Evolutionary conservation across 306 rosid species (phyloP), one percentile per base, ranked within the genome.

Genomic region (Begonia loranthoides): DNA sequence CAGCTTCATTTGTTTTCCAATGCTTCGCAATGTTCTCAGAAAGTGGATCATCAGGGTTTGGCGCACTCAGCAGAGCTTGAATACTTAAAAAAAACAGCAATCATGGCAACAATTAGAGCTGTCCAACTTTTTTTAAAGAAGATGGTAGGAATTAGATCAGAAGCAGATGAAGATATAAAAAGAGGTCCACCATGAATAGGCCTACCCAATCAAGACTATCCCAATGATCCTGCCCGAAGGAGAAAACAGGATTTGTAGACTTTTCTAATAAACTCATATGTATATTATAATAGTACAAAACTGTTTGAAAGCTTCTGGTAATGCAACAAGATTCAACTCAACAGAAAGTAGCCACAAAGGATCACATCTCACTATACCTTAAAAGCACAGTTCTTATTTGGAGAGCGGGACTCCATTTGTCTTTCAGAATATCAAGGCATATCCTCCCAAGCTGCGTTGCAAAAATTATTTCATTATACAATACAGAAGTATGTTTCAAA

Each of bases 31-130:
- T 85, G 75, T 89, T 89, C 73, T 89, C 97, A 9, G 97, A 89
- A 16, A 89, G 97, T 1, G 97, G 97, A 65, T 89, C 97, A 14
- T 89, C 97, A 0, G 97, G 97, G 61, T 89, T 89, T 10, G 97
- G 97, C 28, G 97, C 97, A 65, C 97, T 89, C 60, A 89, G 75
- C 54, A 89, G 97, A 9, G 97, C 97, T 74, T 89, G 97, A 70
- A 89, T 85, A 60, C 97, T 89, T 54, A 6, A 52, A 58, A 16
- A 50, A 69, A 50, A 50, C 45, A 41, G 53, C 6, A 51, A 53
- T 45, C 17, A 58, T 28, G 12, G 17, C 9, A 12, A 57, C 45
- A 45, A 12, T 46, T 46, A 3, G 12, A 28, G 36, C 36, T 28
- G 1, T 28, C 36, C 0, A 28, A 5, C 1, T 28, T 28, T 28